A percentile compares a stretch with the other conserved stretches of the same genome.
Evolutionary conservation across 2,329 filamentous ascomycete genomes (phyloP).

Genomic region (Aspergillus puulaauensis): DNA sequence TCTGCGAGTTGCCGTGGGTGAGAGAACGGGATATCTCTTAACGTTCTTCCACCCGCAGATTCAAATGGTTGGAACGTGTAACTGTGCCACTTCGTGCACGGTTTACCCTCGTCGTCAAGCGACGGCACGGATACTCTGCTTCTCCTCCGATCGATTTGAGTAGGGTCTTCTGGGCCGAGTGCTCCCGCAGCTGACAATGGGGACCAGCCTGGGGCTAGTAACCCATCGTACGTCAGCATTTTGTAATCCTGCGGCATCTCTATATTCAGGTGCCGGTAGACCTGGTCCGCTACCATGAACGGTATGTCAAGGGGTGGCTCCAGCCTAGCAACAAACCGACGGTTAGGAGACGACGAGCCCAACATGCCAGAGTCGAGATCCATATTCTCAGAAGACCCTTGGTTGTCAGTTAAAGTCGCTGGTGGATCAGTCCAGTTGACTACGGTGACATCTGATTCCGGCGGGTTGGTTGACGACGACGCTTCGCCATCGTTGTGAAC

Average conservation of each 20-base stretch:
- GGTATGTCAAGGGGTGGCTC: conserved; percentile 45
- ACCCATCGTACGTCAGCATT: conserved; percentile 38
- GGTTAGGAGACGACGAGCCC: conserved; percentile 38
- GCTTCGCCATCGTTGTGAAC: conserved; percentile 24
- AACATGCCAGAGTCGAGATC: conserved; percentile 39
- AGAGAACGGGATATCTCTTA: conserved; percentile 44
- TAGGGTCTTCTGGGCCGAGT: conserved; percentile 26
- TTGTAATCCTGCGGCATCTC: conserved; percentile 42
- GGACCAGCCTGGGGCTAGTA: conserved; percentile 36
- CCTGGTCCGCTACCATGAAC: conserved; percentile 40
- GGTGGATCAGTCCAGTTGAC: conserved; percentile 43
- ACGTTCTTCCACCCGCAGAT: conserved; percentile 39
- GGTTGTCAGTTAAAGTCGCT: conserved; percentile 33
- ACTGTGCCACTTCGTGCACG: conserved; percentile 35
- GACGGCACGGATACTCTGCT: conserved; percentile 33
- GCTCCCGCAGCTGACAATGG: conserved; percentile 21
- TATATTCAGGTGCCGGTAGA: conserved; percentile 42
- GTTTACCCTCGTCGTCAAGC: conserved; percentile 30
- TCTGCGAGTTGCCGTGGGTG: conserved; percentile 47
- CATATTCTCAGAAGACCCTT: conserved; percentile 35
- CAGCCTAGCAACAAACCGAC: conserved; percentile 45
- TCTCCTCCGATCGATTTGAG: conserved; percentile 30
- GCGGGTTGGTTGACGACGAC: conserved; percentile 19
- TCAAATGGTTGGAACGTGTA: conserved; percentile 47
- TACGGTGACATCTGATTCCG: conserved; percentile 25